phyloP scores from a whole-genome alignment of 139 green algal species.

The Pedinophyceae sp. region DNA sequence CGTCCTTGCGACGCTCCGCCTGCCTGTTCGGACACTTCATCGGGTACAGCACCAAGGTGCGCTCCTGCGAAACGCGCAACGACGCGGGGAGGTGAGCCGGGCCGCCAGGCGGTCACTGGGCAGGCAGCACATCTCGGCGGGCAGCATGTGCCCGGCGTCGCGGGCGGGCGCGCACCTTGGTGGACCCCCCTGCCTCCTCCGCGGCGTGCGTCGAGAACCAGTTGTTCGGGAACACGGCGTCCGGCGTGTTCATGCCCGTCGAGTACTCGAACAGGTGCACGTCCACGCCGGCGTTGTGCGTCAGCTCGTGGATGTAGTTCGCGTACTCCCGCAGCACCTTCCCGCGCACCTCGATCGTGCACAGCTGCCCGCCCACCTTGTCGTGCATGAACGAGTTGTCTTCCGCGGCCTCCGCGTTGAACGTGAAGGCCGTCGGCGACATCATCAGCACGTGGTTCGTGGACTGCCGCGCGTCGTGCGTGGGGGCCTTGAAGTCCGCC shows the following conservation, averaged over 20 bases:
- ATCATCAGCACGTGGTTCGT: slow-evolving; percentile 76
- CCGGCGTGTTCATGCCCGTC: slow-evolving; percentile 46
- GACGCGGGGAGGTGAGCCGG: slow-evolving; percentile 25
- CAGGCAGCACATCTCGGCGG: no score
- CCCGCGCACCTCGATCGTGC: slow-evolving; percentile 7
- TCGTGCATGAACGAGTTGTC: slow-evolving; percentile 83
- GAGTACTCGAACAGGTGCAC: slow-evolving; percentile 23
- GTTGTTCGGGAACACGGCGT: slow-evolving; percentile 96
- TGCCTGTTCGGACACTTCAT: slow-evolving; percentile 51
- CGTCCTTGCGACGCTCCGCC: slow-evolving; percentile 57
- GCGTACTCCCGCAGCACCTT: slow-evolving; percentile 62
- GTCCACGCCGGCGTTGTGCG: slow-evolving; percentile 33
- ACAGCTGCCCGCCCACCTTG: not conserved
- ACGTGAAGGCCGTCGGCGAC: slow-evolving; percentile 80
- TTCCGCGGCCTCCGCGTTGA: slow-evolving; percentile 79
- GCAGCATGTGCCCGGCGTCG: no score
- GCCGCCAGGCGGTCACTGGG: no score
- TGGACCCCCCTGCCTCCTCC: no score
- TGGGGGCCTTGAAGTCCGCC: no score
- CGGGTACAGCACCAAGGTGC: slow-evolving; percentile 76
- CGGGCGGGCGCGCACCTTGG: no score
- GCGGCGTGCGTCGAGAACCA: slow-evolving; percentile 63
- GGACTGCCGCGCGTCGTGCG: no score
- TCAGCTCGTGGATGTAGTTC: slow-evolving; percentile 54
- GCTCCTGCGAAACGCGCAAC: slow-evolving; percentile 17